A percentile compares a stretch with the other conserved stretches of the same genome.
Evolutionary conservation across 2,329 filamentous ascomycete genomes (phyloP).

Genomic region (Kalaharituber pfeilii): DNA sequence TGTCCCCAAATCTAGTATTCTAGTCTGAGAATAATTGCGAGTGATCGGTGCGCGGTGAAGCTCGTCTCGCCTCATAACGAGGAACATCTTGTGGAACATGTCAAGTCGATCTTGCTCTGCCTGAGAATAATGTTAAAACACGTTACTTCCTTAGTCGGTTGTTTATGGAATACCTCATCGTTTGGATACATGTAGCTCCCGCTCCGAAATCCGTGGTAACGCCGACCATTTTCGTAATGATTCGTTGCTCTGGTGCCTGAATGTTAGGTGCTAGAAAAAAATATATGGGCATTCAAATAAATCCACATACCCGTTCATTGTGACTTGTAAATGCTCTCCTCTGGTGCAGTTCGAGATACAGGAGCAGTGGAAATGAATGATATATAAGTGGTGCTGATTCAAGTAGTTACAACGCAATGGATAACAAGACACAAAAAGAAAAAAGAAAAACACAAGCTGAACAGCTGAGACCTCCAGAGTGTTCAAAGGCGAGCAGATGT

Average conservation of each 20-base stretch:
- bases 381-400: too few relatives aligned
- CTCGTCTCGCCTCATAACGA: conserved; percentile 41
- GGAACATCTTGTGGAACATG: conserved; percentile 63
- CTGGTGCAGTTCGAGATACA: too few relatives aligned
- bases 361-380: too few relatives aligned
- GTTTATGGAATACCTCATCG: conserved; percentile 42
- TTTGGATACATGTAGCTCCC: conserved; percentile 62
- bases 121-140: neutral
- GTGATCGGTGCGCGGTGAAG: conserved; percentile 32
- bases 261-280: conserved; percentile 1
- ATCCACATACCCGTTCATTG: neutral
- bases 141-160: neutral
- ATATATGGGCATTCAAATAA: neutral
- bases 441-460: too few relatives aligned
- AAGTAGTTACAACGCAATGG: neutral
- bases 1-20: conserved; percentile 53
- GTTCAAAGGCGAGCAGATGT: neutral
- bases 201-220: conserved; percentile 49
- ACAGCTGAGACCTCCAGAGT: neutral
- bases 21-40: conserved; percentile 22
- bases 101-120: conserved; percentile 59
- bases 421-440: too few relatives aligned
- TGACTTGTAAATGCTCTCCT: neutral
- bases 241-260: conserved; percentile 12
- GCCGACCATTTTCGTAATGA: conserved; percentile 44